Evolutionary conservation across 2,329 filamentous ascomycete genomes (phyloP).

Genomic region (Pyrenochaeta sp.): DNA sequence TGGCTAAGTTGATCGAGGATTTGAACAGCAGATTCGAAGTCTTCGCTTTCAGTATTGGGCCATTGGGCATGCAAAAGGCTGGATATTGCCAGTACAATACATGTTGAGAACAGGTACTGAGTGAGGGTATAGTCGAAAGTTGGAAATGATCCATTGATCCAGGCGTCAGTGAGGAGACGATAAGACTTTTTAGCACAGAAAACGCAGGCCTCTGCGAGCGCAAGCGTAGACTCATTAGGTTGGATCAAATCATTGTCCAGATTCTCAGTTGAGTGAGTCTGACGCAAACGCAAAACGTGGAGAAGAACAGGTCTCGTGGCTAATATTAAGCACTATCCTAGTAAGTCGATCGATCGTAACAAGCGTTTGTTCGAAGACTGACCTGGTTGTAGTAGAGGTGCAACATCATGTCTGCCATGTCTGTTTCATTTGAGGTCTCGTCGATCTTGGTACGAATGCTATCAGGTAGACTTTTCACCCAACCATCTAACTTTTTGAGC

Average conservation of each 20-base stretch:
- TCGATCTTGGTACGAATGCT: slow-evolving; percentile 41
- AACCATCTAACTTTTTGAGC: slow-evolving; percentile 46
- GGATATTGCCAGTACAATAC: slow-evolving; percentile 55
- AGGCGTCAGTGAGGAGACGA: slow-evolving; percentile 52
- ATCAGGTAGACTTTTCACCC: slow-evolving; percentile 46
- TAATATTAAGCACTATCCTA: slow-evolving; percentile 40
- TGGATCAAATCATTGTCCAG: slow-evolving; percentile 3
- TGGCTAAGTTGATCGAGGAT: slow-evolving; percentile 10
- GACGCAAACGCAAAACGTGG: slow-evolving; percentile 35
- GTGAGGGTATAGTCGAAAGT: slow-evolving; percentile 59
- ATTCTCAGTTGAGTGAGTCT: slow-evolving; percentile 11
- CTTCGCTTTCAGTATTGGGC: background rate
- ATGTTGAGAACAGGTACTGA: slow-evolving; percentile 57
- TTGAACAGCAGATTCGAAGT: slow-evolving; percentile 4
- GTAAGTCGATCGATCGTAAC: no score
- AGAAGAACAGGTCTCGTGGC: slow-evolving; percentile 44
- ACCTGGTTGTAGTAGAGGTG: slow-evolving; percentile 47
- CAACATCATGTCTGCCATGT: slow-evolving; percentile 37
- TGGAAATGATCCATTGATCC: slow-evolving; percentile 57
- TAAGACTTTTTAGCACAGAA: slow-evolving; percentile 56
- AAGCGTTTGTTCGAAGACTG: slow-evolving; percentile 1
- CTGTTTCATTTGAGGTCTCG: slow-evolving; percentile 18
- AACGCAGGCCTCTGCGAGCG: slow-evolving; percentile 55
- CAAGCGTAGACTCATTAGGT: slow-evolving; percentile 41
- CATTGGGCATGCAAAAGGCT: slow-evolving; percentile 37